Percentiles rank a stretch among this genome's conserved stretches.
These are phyloP conservation scores for Starmerella kuoi DNA, from an alignment of 805 yeast genomes.

Conservation along the genomic window DNA sequence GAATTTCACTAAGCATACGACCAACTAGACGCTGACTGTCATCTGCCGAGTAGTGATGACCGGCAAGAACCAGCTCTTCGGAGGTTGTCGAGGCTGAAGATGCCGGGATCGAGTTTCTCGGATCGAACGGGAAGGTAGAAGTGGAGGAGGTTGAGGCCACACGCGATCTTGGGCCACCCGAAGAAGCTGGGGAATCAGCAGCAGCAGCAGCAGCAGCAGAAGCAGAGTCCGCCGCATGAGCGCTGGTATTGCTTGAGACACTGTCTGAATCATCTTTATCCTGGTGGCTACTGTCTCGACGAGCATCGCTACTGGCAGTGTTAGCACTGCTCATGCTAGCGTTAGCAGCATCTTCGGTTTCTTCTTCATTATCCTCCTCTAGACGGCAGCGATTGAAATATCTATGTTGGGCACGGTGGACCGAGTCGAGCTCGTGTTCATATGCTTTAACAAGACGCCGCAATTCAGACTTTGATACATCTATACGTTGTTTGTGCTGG, in stretches of 20 bases:
- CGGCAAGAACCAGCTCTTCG: slow-evolving; percentile 26
- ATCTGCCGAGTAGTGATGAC: slow-evolving; percentile 29
- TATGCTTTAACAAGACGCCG: slow-evolving; percentile 41
- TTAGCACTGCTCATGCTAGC: not conserved
- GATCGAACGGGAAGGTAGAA: slow-evolving; percentile 2
- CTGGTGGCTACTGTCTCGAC: not conserved
- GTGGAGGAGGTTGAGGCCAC: not conserved
- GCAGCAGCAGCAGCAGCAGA: too few species aligned
- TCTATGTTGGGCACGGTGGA: slow-evolving; percentile 44
- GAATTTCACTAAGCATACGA: slow-evolving; percentile 38
- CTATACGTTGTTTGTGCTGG: slow-evolving; percentile 58
- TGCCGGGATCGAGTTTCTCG: not conserved
- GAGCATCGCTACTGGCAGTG: not conserved
- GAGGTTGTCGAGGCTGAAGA: slow-evolving; percentile 9
- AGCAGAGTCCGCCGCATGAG: too few species aligned
- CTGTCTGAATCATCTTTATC: not conserved
- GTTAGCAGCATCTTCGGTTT: not conserved
- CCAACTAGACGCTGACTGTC: slow-evolving; percentile 34
- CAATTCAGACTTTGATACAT: slow-evolving; percentile 45
- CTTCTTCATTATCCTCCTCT: slow-evolving; percentile 37
- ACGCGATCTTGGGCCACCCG: too few species aligned
- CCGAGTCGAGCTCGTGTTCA: slow-evolving; percentile 39
- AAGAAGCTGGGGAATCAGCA: too few species aligned
- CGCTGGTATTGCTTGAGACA: too few species aligned
- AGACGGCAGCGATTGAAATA: slow-evolving; percentile 69